A percentile compares a stretch with the other conserved stretches of the same genome.
These are phyloP conservation scores for Argentina anserina DNA, from an alignment of 306 rosid species.

Conservation along the genomic window DNA sequence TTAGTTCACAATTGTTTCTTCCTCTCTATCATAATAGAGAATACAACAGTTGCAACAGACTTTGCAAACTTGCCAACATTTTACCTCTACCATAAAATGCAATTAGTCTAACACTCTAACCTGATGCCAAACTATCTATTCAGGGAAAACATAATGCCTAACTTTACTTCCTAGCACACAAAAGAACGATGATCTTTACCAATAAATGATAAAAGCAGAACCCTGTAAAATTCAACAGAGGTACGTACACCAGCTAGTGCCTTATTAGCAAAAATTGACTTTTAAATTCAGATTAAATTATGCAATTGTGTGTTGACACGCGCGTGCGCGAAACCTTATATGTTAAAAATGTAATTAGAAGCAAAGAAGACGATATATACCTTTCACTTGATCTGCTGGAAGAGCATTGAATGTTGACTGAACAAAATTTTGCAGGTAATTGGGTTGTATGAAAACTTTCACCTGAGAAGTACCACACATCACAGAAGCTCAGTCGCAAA, in stretches of 20 bases:
- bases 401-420: constrained; percentile 83
- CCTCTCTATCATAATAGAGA: not conserved
- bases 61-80: not conserved
- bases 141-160: not conserved
- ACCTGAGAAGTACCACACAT: constrained; percentile 60
- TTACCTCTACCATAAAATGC: not conserved
- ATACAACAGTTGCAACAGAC: not conserved
- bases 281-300: not conserved
- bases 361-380: constrained; percentile 23
- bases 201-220: not conserved
- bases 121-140: not conserved
- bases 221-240: not conserved
- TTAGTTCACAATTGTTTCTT: not conserved
- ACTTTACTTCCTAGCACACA: not conserved
- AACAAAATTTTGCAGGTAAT: constrained; percentile 88
- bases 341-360: not conserved
- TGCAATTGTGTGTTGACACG: not conserved
- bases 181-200: not conserved
- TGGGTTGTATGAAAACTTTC: constrained; percentile 79
- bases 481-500: constrained; percentile 4
- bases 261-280: not conserved
- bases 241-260: not conserved
- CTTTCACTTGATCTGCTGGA: constrained; percentile 77
- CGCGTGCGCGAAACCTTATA: not conserved
- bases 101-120: constrained; percentile 3